A percentile compares a stretch with the other conserved stretches of the same genome.
These are phyloP conservation scores for Verticillium isaacii DNA, from an alignment of 2,329 filamentous ascomycete genomes.

Conservation along the genomic window DNA sequence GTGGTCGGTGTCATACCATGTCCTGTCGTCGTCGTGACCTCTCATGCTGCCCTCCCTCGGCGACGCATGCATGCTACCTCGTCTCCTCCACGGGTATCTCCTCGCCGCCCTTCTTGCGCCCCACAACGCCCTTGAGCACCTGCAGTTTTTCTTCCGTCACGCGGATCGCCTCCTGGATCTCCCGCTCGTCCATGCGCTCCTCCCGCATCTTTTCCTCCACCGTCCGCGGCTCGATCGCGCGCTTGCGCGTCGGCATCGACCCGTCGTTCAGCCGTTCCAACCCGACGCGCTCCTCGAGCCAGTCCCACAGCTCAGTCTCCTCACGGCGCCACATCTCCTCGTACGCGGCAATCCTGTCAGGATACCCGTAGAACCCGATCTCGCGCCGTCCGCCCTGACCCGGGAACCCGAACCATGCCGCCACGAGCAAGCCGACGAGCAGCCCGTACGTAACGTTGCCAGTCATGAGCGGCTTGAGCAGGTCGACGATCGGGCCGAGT, in stretches of 20 bases:
- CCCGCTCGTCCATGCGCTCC: slow-evolving; percentile 63
- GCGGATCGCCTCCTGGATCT: slow-evolving; percentile 75
- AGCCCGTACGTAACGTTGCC: slow-evolving; percentile 75
- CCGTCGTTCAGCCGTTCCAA: slow-evolving; percentile 53
- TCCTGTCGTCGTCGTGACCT: background rate
- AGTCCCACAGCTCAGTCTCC: slow-evolving; percentile 87
- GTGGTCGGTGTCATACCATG: background rate
- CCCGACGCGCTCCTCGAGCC: slow-evolving; percentile 83
- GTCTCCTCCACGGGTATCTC: background rate
- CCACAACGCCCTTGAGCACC: slow-evolving; percentile 68
- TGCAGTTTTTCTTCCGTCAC: slow-evolving; percentile 82
- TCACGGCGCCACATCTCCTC: slow-evolving; percentile 90
- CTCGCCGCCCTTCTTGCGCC: slow-evolving; percentile 22
- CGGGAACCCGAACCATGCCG: slow-evolving; percentile 66
- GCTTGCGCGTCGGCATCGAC: slow-evolving; percentile 36
- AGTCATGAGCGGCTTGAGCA: slow-evolving; percentile 66
- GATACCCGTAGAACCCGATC: slow-evolving; percentile 36
- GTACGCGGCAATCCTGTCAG: slow-evolving; percentile 75
- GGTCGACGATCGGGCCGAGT: slow-evolving; percentile 64
- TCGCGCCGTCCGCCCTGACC: slow-evolving; percentile 20
- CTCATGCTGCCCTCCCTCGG: background rate
- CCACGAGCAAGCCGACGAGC: slow-evolving; percentile 66
- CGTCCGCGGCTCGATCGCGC: slow-evolving; percentile 39
- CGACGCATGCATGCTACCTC: background rate
- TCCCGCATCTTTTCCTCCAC: slow-evolving; percentile 55